A percentile compares a stretch with the other conserved stretches of the same genome.
These are phyloP conservation scores for Pneumocystis oryctolagi DNA, from an alignment of 1,139 yeast genomes.

Conservation along the genomic window DNA sequence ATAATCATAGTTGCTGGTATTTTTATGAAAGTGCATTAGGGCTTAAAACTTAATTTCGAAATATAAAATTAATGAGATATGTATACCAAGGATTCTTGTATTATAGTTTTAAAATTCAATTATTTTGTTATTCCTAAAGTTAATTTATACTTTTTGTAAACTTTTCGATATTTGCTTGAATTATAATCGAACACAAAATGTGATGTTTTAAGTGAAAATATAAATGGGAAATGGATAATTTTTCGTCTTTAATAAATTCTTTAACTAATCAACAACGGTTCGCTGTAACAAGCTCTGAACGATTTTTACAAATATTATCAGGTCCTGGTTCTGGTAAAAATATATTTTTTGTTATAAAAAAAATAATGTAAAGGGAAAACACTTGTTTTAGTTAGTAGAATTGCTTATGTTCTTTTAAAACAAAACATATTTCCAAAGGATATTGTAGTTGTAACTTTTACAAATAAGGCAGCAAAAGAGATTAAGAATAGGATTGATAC, in stretches of 20 bases:
- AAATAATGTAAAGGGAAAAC: conserved; percentile 42
- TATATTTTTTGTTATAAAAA: not conserved
- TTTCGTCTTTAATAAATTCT: not conserved
- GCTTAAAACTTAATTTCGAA: not conserved
- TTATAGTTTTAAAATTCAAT: not conserved
- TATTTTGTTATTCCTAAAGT: not conserved
- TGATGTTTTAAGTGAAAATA: not conserved
- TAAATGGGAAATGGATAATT: not conserved
- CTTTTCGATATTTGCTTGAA: not conserved
- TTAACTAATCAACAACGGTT: not conserved
- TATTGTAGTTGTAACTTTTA: conserved; percentile 75
- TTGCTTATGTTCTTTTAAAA: conserved; percentile 45
- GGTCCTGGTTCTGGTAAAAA: conserved; percentile 64
- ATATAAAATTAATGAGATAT: not conserved
- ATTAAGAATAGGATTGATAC: conserved; percentile 45
- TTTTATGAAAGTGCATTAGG: not conserved
- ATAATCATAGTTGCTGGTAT: not conserved
- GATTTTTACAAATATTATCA: conserved; percentile 57
- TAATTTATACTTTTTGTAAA: not conserved
- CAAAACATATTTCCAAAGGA: conserved; percentile 39
- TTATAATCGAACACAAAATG: not conserved
- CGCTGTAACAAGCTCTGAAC: conserved; percentile 5
- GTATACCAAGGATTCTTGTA: not conserved
- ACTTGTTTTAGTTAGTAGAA: conserved; percentile 61
- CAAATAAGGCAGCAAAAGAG: conserved; percentile 79